Conservation (phyloP, 192 early-diverging fungal species). For the Backusella macrospora region DNA sequence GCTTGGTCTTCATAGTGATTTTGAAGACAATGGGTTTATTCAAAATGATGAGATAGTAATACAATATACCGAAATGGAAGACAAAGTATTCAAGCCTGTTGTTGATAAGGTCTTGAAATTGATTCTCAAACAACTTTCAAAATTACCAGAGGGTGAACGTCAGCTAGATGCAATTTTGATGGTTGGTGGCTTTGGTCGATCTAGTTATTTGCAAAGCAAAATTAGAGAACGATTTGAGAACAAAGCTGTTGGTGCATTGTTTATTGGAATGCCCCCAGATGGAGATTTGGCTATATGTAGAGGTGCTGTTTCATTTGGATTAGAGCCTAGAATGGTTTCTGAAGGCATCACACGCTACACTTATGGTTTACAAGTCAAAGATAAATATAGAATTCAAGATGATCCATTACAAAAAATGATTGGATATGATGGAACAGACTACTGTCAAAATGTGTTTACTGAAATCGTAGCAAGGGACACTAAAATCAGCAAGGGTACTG, state of each 20-base stretch:
- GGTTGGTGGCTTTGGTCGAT: not conserved
- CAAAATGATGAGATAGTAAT: constrained; percentile 50
- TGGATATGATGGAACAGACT: not conserved
- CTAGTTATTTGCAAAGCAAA: not conserved
- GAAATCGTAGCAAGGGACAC: not conserved
- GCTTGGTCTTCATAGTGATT: constrained; percentile 36
- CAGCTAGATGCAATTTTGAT: not conserved
- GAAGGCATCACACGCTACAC: not conserved
- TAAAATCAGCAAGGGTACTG: not conserved
- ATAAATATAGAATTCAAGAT: not conserved
- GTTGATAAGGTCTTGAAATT: not conserved
- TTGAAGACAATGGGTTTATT: constrained; percentile 45
- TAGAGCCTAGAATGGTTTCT: not conserved
- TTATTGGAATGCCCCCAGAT: not conserved
- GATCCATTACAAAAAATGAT: not conserved
- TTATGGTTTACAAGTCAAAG: too few relatives aligned
- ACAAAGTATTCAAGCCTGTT: not conserved
- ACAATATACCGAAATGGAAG: constrained; percentile 44
- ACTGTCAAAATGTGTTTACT: not conserved
- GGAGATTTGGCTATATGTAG: not conserved
- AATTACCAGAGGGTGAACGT: not conserved
- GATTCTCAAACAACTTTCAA: not conserved
- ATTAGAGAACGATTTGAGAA: not conserved
- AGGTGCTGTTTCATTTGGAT: not conserved
- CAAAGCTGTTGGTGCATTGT: not conserved